Percentiles rank a stretch among this genome's conserved stretches.
Conservation (phyloP, 2,329 filamentous ascomycete species). For the Monilinia vaccinii-corymbosi region DNA sequence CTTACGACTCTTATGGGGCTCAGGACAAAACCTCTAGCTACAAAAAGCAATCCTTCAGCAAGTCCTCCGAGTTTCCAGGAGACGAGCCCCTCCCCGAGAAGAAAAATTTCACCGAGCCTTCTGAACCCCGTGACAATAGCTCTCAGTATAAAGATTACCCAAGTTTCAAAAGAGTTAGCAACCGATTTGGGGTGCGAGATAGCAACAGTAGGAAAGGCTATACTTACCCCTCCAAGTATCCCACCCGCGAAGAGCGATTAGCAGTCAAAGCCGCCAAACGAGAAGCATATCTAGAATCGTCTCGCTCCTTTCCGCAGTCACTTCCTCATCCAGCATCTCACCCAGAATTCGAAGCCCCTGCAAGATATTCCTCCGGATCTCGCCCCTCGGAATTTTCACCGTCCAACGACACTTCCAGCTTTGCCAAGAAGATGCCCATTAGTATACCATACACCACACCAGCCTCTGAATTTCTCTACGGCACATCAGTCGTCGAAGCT, state of each 20-base stretch:
- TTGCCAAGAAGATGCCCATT: slow-evolving; percentile 25
- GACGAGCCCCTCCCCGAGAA: not conserved
- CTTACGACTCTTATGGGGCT: not conserved
- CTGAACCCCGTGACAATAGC: not conserved
- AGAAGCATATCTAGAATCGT: not conserved
- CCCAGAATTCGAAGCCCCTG: not conserved
- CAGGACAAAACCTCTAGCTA: not conserved
- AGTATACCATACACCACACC: slow-evolving; percentile 66
- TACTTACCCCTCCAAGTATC: not conserved
- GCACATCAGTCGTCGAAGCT: slow-evolving; percentile 69
- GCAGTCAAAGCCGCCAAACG: not conserved
- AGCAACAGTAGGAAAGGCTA: not conserved
- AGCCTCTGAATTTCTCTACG: slow-evolving; percentile 87
- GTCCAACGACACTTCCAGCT: slow-evolving; percentile 2
- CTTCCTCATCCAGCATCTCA: not conserved
- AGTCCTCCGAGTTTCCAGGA: not conserved
- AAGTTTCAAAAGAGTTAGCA: not conserved
- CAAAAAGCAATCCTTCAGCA: not conserved
- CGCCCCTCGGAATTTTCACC: not conserved
- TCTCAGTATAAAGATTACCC: not conserved
- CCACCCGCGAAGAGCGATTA: not conserved
- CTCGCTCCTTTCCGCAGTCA: not conserved
- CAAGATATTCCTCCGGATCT: not conserved
- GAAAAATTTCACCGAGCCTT: not conserved
- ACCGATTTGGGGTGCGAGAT: not conserved